Base-by-base conservation (phyloP, 257 asterid genomes). In the Vinca minor region DNA sequence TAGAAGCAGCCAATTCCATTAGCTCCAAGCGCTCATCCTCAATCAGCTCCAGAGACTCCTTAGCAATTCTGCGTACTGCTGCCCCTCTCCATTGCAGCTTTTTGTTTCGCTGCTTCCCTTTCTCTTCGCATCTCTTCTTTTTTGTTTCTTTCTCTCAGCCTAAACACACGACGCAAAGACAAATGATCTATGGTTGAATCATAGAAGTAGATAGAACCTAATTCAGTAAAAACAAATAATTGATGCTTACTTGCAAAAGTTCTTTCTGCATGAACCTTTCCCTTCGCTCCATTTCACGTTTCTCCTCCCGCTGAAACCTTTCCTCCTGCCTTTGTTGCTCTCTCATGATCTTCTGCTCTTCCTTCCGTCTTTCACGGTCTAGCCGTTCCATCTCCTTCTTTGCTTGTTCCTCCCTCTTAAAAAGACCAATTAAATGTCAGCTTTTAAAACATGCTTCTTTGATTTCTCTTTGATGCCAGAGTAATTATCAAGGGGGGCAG, bases 21-120 rank as follows among this genome's bases (percentile, higher is more conserved):
- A 93, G 80, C 69, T 93, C 99, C 42, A 93, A 82, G 21, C 99
- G 97, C 73, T 93, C 99, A 72, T 93, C 99, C 80, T 93, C 99
- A 65, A 93, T 93, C 52, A 93, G 84, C 81, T 89, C 99, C 94
- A 81, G 69, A 49, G 96, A 89, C 77, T 89, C 99, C 73, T 87
- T 93, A 55, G 97, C 97, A 69, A 93, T 85, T 78, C 77, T 86
- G 55, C 95, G 90, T 36, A 96, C 93, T 52, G 95, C 77, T 41
- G 99, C 99, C 83, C n/a, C 86, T 87, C 80, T 87, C 99, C 82
- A 82, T 62, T 39, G 97, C 94, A 76, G 88, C 92, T 77, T 84
- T 93, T 75, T 87, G 96, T 76, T 84, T 85, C 34, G 80, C 85
- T 57, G 85, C 88, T 71, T 93, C 99, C 81, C 69, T 89, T 83